Evolutionary conservation across 2,329 filamentous ascomycete species (phyloP).

Genomic region (Mycosphaerella arachidis): DNA sequence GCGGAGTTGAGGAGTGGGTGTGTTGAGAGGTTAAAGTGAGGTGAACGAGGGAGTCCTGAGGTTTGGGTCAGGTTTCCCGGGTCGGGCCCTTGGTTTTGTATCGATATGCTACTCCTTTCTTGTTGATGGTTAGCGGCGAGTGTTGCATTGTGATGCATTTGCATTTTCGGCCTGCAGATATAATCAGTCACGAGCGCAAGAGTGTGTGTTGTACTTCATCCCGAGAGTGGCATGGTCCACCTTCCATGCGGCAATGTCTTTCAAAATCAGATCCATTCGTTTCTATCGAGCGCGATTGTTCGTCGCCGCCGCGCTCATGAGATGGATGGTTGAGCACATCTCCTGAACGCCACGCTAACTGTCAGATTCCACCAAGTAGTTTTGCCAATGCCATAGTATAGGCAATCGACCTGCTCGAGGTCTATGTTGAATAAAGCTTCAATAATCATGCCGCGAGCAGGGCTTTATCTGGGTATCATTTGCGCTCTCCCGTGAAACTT

Average conservation of each 20-base stretch:
- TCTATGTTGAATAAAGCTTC: constrained; percentile 27
- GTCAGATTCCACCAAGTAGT: constrained; percentile 15
- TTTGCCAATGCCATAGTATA: constrained; percentile 2
- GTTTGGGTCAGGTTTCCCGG: neutral
- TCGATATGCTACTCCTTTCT: neutral
- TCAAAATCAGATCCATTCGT: constrained; percentile 11
- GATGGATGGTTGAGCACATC: constrained; percentile 27
- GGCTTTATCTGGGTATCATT: constrained; percentile 25
- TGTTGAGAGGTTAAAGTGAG: neutral
- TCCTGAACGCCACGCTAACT: constrained; percentile 28
- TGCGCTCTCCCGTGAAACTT: constrained; percentile 21
- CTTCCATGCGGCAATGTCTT: neutral
- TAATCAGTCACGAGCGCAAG: neutral
- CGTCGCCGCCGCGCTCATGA: constrained; percentile 14
- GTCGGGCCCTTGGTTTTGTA: neutral
- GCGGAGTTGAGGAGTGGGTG: constrained; percentile 1
- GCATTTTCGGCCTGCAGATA: neutral
- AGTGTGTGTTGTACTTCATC: neutral
- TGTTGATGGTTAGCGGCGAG: neutral
- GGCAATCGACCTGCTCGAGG: constrained; percentile 18
- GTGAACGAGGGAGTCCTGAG: neutral
- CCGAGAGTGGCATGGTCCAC: no score
- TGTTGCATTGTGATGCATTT: constrained; percentile 5
- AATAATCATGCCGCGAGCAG: constrained; percentile 23
- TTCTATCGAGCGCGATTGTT: constrained; percentile 22